Evolutionary conservation across 306 rosid genomes (phyloP).

Genomic region (Acacia confusa): DNA sequence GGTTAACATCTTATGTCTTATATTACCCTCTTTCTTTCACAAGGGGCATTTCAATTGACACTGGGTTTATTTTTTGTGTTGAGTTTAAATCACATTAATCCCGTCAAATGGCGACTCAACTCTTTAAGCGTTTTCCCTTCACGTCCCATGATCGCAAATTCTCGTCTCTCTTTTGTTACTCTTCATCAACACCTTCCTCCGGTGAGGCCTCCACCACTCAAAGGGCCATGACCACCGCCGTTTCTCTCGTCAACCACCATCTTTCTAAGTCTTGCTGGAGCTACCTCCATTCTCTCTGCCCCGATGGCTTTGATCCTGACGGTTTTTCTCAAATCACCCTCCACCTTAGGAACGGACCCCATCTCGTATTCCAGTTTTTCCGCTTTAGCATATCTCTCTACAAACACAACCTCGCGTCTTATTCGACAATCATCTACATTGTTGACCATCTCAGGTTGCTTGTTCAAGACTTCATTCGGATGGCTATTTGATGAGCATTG

Average conservation of each 20-base stretch:
- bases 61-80: too few species aligned
- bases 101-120: conserved; percentile 40
- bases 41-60: too few species aligned
- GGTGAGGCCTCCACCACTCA: not conserved
- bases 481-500: conserved; percentile 46
- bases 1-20: too few species aligned
- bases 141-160: conserved; percentile 18
- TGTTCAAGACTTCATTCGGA: conserved; percentile 49
- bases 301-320: conserved; percentile 49
- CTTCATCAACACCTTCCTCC: conserved; percentile 16
- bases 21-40: too few species aligned
- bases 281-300: conserved; percentile 52
- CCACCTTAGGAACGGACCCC: conserved; percentile 62
- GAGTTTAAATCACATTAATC: not conserved
- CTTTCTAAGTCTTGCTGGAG: conserved; percentile 84
- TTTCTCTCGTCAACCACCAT: conserved; percentile 60
- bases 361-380: conserved; percentile 71
- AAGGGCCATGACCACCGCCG: conserved; percentile 34
- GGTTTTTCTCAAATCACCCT: conserved; percentile 66
- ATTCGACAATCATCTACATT: conserved; percentile 66
- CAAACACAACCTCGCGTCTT: conserved; percentile 59
- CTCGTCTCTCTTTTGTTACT: conserved; percentile 2
- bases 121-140: conserved; percentile 29
- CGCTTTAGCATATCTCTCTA: conserved; percentile 65
- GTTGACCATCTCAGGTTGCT: conserved; percentile 57